Evolutionary conservation across 345 rosid genomes (phyloP).

Genomic region (Brassica rapa): DNA sequence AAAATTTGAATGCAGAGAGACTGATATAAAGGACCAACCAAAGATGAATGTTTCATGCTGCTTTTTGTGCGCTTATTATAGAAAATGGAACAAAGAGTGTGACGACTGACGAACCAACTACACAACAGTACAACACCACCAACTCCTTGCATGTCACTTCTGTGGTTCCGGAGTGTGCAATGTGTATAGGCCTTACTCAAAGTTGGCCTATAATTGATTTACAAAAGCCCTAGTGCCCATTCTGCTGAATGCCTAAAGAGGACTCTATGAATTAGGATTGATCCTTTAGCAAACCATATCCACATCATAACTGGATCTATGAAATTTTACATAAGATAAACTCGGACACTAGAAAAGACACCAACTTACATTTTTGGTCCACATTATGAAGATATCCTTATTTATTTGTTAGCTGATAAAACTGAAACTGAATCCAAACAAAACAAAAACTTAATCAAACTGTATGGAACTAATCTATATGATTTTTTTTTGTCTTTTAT

Average conservation of each 20-base stretch:
- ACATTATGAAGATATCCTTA: not conserved
- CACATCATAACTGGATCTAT: not conserved
- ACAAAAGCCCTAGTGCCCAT: slow-evolving; percentile 4
- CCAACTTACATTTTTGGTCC: not conserved
- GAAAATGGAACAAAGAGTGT: not conserved
- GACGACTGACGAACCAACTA: slow-evolving; percentile 18
- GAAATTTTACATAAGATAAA: not conserved
- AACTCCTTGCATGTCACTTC: slow-evolving; percentile 14
- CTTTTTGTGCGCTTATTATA: not conserved
- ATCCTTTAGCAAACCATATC: not conserved
- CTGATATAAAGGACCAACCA: not conserved
- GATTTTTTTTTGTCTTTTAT: not conserved
- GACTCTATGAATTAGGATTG: not conserved
- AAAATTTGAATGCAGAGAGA: not conserved
- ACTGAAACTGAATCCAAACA: not conserved
- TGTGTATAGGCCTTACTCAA: not conserved
- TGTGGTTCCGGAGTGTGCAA: slow-evolving; percentile 1
- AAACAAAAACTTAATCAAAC: not conserved
- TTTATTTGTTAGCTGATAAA: not conserved
- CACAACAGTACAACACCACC: slow-evolving; percentile 8
- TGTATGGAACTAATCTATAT: not conserved
- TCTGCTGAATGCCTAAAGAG: not conserved
- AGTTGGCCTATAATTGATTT: not conserved
- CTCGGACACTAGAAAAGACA: not conserved
- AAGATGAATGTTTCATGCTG: slow-evolving; percentile 22